Evolutionary conservation across 2,329 filamentous ascomycete species (phyloP).

Genomic region (Fusarium nisikadoi): DNA sequence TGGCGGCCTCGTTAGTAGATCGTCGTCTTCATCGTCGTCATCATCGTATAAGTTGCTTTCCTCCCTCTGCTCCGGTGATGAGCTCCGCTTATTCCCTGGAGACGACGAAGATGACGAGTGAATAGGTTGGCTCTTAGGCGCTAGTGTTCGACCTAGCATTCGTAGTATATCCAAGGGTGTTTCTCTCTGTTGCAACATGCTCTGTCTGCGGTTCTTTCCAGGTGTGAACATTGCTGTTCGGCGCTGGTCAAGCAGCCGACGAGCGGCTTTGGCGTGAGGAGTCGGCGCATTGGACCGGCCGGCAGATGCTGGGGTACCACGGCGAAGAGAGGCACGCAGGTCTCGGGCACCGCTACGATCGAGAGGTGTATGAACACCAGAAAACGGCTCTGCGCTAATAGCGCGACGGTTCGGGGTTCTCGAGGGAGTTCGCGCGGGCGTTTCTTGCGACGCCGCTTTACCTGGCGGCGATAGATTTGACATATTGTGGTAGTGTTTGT

Average conservation of each 20-base stretch:
- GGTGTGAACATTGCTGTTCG: conserved; percentile 70
- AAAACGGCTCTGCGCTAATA: conserved; percentile 51
- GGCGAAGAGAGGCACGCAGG: conserved; percentile 52
- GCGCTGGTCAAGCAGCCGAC: conserved; percentile 66
- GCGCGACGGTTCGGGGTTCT: conserved; percentile 46
- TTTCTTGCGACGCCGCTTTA: conserved; percentile 24
- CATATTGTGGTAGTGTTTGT: conserved; percentile 25
- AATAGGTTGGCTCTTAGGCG: conserved; percentile 58
- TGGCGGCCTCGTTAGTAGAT: conserved; percentile 55
- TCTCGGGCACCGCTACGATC: conserved; percentile 50
- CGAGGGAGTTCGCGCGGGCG: conserved; percentile 33
- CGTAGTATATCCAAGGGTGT: conserved; percentile 65
- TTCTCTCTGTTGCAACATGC: conserved; percentile 65
- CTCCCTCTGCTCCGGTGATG: conserved; percentile 47
- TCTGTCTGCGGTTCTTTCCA: conserved; percentile 67
- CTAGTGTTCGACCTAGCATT: conserved; percentile 64
- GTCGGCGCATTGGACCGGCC: conserved; percentile 60
- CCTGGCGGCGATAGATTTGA: conserved; percentile 28
- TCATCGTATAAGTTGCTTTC: conserved; percentile 62
- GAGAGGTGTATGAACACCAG: conserved; percentile 58
- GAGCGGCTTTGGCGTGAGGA: conserved; percentile 70
- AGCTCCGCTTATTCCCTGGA: conserved; percentile 42
- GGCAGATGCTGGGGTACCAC: conserved; percentile 59
- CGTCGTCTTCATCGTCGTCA: conserved; percentile 62
- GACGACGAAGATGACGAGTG: conserved; percentile 60